Base-by-base conservation (phyloP, 2,329 filamentous ascomycete species). In the Xylaria sp. region DNA sequence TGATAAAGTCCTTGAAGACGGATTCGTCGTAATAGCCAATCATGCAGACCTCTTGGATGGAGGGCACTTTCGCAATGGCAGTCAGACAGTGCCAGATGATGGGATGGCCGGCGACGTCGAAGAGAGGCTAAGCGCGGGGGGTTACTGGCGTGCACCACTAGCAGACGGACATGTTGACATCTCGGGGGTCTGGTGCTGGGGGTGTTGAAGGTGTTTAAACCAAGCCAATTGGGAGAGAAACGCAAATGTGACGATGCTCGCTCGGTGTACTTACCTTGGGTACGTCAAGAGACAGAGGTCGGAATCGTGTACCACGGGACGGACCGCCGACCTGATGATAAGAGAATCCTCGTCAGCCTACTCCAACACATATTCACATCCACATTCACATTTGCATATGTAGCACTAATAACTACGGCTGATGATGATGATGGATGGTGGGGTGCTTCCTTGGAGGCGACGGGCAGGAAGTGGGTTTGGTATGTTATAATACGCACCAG, bases 21-120 rank as follows among this genome's bases (percentile, higher is more conserved):
- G 90, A 88, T 85, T 98, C 96, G 81, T 99, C 96, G 82, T 98
- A 99, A 89, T 99, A 99, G 79, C 96, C 96, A 79, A 99, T 97
- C 78, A 99, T 91, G 85, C 96, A 94, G 76, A 99, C 95, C 83
- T 99, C 96, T 80, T 94, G 93, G 82, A 99, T 88, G 78, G 93
- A 92, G 77, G 93, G 92, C 70, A 98, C 93, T 81, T 94, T 97
- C 74, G 93, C 90, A 78, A 98, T 89, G 78, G 96, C 94, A 78
- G 92, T 92, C 80, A 99, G 89, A 86, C 94, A 97, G 87, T 99
- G 96, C 88, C 94, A 95, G 85, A 98, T 94, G 84, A 99, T 98
- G 76, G 95, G 94, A 83, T 99, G 96, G 76, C 96, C 96, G 75
- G 96, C 96, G 79, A 99, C 94, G 82, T 98, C 95, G 85, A 99